Base-by-base conservation (phyloP, 768 basidiomycete genomes). In the Imleria badia region DNA sequence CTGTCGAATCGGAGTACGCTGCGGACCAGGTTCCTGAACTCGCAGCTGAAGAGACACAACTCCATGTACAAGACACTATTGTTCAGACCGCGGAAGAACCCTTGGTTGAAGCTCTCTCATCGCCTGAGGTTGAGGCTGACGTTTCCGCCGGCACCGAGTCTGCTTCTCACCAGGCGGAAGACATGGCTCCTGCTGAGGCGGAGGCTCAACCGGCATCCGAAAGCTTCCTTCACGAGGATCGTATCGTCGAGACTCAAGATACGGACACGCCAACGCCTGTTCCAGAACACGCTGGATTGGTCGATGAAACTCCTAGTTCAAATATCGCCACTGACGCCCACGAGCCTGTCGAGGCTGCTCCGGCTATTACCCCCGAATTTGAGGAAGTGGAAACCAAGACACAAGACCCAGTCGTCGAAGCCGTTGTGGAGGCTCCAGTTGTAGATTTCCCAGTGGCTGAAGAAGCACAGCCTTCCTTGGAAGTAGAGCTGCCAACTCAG, bases 401-500 rank as follows among this genome's bases (percentile, higher is more conserved):
- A 35, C 30, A 19, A 35, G 58, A 39, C 26, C n/a, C 40, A 15
- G 41, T 15, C 14, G 29, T 29, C 19, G 43, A 36, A 43, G 17
- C 15, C 19, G 20, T 36, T 11, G 42, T 43, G 30, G 45, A 44
- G n/a, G 41, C 43, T 15, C 29, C 44, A 12, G 34, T 26, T 36
- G 9, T n/a, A n/a, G 12, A 41, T 38, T 19, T 36, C 19, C 17
- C 13, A n/a, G 14, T 36, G 4, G 35, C 17, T 34, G 41, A 48
- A 36, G 58, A 50, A 44, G 51, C 38, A 0, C 45, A 48, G 5
- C 20, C 42, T 31, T 40, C 33, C 29, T 26, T 34, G 29, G 50
- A 47, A 44, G 52, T 52, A 50, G 52, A 43, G 49, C 9, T 26
- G 3, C 26, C 52, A 36, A n/a, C 65, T 42, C 57, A 53, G 20